Conservation (phyloP, 306 rosid genomes). For the Cucumis hystrix region DNA sequence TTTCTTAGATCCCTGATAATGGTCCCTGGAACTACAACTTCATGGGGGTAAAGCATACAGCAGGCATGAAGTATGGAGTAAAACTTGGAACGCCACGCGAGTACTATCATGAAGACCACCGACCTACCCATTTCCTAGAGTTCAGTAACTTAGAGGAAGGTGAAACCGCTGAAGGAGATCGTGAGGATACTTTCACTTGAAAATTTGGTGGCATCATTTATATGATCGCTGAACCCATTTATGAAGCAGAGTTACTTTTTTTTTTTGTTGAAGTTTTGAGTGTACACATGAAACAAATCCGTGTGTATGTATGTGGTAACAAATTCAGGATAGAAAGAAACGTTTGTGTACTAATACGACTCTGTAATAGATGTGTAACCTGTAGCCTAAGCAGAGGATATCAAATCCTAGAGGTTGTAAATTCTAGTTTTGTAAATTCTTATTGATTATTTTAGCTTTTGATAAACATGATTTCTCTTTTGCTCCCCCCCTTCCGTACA, state of each 20-base stretch:
- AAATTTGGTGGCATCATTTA: not conserved
- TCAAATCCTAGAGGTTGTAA: constrained; percentile 1
- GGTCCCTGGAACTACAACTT: constrained; percentile 99
- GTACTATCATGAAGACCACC: constrained; percentile 86
- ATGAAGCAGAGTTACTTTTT: not conserved
- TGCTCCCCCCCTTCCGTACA: not conserved
- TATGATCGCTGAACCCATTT: not conserved
- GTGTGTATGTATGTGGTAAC: not conserved
- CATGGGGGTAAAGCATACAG: constrained; percentile 95
- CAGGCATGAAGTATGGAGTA: constrained; percentile 81
- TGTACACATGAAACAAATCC: not conserved
- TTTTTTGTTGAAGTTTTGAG: not conserved
- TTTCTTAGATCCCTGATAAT: constrained; percentile 66
- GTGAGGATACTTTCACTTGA: constrained; percentile 65
- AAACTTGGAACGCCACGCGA: constrained; percentile 87
- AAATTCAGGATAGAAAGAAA: not conserved
- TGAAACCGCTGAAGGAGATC: constrained; percentile 72
- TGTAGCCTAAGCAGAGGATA: not conserved
- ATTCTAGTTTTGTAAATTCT: constrained; percentile 1
- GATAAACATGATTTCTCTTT: not conserved
- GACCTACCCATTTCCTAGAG: constrained; percentile 94
- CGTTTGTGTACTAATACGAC: not conserved
- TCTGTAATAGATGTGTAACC: not conserved
- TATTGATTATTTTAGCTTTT: not conserved
- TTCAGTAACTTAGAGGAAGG: constrained; percentile 94